Conservation (phyloP, 1,284 basidiomycete genomes). For the Irpex rosettiformis region DNA sequence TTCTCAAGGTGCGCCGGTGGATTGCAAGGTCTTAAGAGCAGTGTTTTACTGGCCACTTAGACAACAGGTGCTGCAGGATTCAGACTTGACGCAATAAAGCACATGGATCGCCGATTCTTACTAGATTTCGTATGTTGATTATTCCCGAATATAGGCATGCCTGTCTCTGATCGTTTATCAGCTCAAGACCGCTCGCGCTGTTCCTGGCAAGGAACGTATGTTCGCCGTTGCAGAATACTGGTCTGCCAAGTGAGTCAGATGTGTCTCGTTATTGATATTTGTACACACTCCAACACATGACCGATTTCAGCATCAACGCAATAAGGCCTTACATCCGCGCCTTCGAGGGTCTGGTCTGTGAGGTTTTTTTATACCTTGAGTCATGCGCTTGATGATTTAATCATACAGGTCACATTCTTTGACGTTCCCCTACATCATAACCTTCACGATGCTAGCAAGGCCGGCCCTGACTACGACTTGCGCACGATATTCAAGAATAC, state of each 20-base stretch:
- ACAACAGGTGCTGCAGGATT: conserved; percentile 81
- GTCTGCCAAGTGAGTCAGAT: conserved; percentile 54
- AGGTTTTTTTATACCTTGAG: not conserved
- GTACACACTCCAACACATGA: not conserved
- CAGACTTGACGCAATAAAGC: conserved; percentile 87
- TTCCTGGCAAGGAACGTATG: conserved; percentile 43
- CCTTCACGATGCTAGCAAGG: conserved; percentile 61
- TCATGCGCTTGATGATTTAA: not conserved
- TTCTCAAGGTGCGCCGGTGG: conserved; percentile 49
- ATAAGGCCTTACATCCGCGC: conserved; percentile 56
- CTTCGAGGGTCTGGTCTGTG: conserved; percentile 58
- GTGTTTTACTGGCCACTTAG: conserved; percentile 31
- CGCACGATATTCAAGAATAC: conserved; percentile 58
- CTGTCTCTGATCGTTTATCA: conserved; percentile 24
- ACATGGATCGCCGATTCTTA: conserved; percentile 68
- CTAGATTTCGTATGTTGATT: conserved; percentile 54
- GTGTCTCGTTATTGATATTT: conserved; percentile 1
- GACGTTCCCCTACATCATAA: conserved; percentile 78
- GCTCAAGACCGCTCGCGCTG: conserved; percentile 48
- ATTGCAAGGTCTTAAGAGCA: not conserved
- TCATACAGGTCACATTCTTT: conserved; percentile 65
- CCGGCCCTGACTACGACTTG: conserved; percentile 60
- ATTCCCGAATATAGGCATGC: not conserved
- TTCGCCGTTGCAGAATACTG: conserved; percentile 78
- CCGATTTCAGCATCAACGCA: conserved; percentile 39